Base-by-base conservation (phyloP, 2,329 filamentous ascomycete genomes). In the Pezicula neosporulosa region DNA sequence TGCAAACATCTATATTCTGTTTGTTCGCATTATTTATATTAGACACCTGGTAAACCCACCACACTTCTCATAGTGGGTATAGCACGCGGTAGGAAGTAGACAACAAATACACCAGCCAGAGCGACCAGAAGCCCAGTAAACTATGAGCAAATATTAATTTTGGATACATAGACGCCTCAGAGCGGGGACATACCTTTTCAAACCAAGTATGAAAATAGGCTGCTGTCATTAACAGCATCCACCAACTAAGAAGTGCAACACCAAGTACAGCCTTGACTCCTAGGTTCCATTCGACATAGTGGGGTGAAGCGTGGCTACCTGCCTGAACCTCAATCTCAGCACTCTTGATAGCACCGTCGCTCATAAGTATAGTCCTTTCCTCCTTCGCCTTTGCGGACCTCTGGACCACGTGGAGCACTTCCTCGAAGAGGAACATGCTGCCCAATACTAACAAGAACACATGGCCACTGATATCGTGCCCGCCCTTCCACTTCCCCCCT, bases 151-250 rank as follows among this genome's bases (percentile, higher is more conserved):
- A 52, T 48, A 54, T 49, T 42, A 38, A 12, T 13, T 9, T 47
- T 49, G 13, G 15, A 8, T 51, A 21, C 24, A 46, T 6, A 12
- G 13, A 30, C 16, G 44, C 24, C 21, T 5, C 19, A 38, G 19
- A 15, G 35, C 30, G 15, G 13, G 41, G 48, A 67, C 77, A 64
- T 63, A 89, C 87, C 86, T 97, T 99, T 75, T 99, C 94, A 63
- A 95, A 86, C 92, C 93, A 97, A 0, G 94, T 99, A 70, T 99
- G 94, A 65, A 99, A 99, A 77, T 93, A 99, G 37, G 95, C 92
- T 3, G 92, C 92, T 38, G 94, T 99, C 94, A 99, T 99, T 55
- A 97, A 77, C 67, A 99, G 71, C 94, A 99, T 99, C 90, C 94
- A 97, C 75, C 86, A 81, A 65, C 86, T 90, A 65, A 97, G 63